Base-by-base conservation (phyloP, 768 basidiomycete genomes). In the Imleria badia region DNA sequence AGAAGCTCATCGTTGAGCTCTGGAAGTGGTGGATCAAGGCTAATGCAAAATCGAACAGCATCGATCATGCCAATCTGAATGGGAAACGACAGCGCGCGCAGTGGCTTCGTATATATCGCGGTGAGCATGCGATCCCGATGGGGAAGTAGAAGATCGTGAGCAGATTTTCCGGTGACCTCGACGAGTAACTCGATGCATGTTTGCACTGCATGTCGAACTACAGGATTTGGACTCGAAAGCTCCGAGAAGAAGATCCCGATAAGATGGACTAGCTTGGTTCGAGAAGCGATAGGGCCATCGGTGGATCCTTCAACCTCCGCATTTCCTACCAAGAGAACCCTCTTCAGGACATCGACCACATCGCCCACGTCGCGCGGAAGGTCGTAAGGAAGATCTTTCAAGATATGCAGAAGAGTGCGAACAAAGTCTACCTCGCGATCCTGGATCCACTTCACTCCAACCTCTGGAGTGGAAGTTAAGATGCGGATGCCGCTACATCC, bases 31-130 rank as follows among this genome's bases (percentile, higher is more conserved):
- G 97, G 95, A 26, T 91, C 83, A 33, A 98, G 76, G 53, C 84
- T 89, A 57, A 99, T 84, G 67, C 93, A 92, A 69, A 94, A 99
- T 11, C 95, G 89, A 55, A 98, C 85, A 17, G 94, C 94, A 64
- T 98, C 97, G 55, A 98, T 94, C 82, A 98, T 94, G 30, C 95
- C 97, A 53, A 98, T 97, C 70, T 98, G 97, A 64, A 93, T 92
- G 15, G 88, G 80, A 68, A 98, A 95, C 2, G 94, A 94, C 23
- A 99, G 80, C 0, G 97, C 97, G 48, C 97, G 81, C 19, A 99
- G 80, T 13, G 97, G 97, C 66, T 98, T 98, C n/a, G 90, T 91
- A 74, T 89, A 98, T 60, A 99, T 94, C 3, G 88, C 83, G 17
- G 84, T 82, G 36, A 98, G 78, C 74, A 98, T 86, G 30, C 93